A percentile compares a stretch with the other conserved stretches of the same genome.
Evolutionary conservation across 2,329 filamentous ascomycete genomes (phyloP).

Genomic region (Talaromyces sp.): DNA sequence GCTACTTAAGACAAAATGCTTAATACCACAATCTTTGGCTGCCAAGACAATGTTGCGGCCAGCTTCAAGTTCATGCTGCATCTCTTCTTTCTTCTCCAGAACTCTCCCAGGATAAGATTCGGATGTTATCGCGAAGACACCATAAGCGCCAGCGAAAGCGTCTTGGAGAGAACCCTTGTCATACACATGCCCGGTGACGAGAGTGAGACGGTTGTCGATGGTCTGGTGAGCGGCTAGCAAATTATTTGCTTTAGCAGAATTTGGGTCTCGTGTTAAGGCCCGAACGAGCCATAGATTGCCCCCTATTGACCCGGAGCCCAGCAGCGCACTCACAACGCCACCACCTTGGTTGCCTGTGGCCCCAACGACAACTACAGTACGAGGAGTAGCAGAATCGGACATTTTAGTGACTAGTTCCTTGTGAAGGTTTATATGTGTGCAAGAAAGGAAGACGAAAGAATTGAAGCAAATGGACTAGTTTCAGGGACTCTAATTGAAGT

Average conservation of each 20-base stretch:
- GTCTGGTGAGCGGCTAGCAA: background rate
- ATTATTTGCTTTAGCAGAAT: constrained; percentile 5
- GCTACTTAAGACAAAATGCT: constrained; percentile 17
- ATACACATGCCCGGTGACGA: constrained; percentile 12
- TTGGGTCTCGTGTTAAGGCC: constrained; percentile 12
- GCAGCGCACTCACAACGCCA: constrained; percentile 11
- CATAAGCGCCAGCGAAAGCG: constrained; percentile 14
- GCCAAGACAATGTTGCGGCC: constrained; percentile 16
- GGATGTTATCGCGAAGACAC: constrained; percentile 17
- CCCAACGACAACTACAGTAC: constrained; percentile 7
- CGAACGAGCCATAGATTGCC: constrained; percentile 8
- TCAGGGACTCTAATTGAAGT: no score
- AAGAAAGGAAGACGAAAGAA: no score
- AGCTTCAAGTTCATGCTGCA: constrained; percentile 16
- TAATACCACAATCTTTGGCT: constrained; percentile 11
- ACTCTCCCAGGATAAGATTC: constrained; percentile 5
- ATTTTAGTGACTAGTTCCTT: background rate
- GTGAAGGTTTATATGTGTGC: no score
- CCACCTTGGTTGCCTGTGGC: constrained; percentile 15
- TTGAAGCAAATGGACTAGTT: no score
- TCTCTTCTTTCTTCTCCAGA: constrained; percentile 14
- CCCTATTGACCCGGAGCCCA: background rate
- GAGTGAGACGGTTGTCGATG: constrained; percentile 4
- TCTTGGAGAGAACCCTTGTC: background rate
- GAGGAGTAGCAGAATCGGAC: background rate